Conservation (phyloP, 345 rosid species). For the Trapa bicornis region DNA sequence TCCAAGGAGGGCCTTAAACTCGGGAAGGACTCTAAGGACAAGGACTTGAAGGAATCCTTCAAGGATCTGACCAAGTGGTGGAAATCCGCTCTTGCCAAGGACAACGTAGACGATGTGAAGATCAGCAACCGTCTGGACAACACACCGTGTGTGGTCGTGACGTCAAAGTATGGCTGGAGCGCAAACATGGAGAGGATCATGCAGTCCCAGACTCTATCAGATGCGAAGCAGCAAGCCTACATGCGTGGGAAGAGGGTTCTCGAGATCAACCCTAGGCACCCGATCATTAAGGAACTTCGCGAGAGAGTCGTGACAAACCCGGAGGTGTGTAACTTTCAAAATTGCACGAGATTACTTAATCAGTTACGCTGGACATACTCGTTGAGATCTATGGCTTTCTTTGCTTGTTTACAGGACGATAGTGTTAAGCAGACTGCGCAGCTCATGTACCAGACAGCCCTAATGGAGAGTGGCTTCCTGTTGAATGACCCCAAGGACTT, state of each 20-base stretch:
- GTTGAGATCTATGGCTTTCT: neutral
- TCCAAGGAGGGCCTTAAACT: conserved; percentile 88
- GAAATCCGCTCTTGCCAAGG: conserved; percentile 62
- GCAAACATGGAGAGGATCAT: conserved; percentile 97
- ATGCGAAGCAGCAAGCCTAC: conserved; percentile 82
- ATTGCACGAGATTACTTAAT: neutral
- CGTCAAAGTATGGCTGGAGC: conserved; percentile 95
- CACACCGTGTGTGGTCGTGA: conserved; percentile 92
- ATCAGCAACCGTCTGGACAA: conserved; percentile 78
- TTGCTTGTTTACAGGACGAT: conserved; percentile 38
- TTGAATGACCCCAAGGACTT: conserved; percentile 74
- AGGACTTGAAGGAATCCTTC: conserved; percentile 85
- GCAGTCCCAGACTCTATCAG: conserved; percentile 91
- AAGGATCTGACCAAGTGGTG: conserved; percentile 96
- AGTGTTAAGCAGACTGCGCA: conserved; percentile 65
- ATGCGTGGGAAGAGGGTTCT: conserved; percentile 94
- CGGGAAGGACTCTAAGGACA: conserved; percentile 60
- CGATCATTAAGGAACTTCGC: conserved; percentile 86
- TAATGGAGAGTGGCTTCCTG: conserved; percentile 89
- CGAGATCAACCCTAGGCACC: conserved; percentile 92
- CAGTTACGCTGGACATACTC: no score
- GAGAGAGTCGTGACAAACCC: conserved; percentile 68
- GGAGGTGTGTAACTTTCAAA: conserved; percentile 36
- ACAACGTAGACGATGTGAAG: conserved; percentile 82
- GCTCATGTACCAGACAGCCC: conserved; percentile 86